Percentiles rank a stretch among this genome's conserved stretches.
These are phyloP conservation scores for Chlamydomonas sphaeroides DNA, from an alignment of 139 green algal genomes.

Conservation along the genomic window DNA sequence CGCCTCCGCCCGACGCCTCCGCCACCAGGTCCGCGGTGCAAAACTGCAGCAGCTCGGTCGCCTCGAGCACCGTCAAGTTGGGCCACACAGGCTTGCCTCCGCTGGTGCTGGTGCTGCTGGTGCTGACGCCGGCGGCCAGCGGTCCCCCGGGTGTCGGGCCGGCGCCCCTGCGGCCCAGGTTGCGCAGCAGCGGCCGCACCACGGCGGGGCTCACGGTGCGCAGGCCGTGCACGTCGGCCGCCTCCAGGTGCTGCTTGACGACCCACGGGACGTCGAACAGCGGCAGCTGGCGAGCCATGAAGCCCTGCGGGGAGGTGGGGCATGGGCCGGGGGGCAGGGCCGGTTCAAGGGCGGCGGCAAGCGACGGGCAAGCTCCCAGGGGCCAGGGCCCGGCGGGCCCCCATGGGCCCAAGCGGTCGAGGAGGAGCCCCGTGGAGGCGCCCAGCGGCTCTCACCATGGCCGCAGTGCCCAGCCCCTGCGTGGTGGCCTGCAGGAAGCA, in stretches of 20 bases:
- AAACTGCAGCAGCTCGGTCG: constrained; percentile 65
- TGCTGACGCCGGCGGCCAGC: too few relatives aligned
- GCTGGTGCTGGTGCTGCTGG: not conserved
- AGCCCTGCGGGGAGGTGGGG: constrained; percentile 39
- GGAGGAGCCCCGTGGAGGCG: too few relatives aligned
- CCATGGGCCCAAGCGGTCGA: too few relatives aligned
- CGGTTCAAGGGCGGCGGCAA: too few relatives aligned
- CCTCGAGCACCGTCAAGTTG: constrained; percentile 46
- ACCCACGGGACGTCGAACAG: constrained; percentile 66
- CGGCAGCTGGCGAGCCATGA: constrained; percentile 63
- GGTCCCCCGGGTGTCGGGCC: not conserved
- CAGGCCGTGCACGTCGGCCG: constrained; percentile 54
- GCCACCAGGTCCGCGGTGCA: constrained; percentile 53
- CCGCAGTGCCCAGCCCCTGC: not conserved
- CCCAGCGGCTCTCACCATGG: too few relatives aligned
- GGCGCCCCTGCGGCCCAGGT: constrained; percentile 17
- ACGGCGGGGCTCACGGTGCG: constrained; percentile 58
- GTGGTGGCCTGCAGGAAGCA: constrained; percentile 66
- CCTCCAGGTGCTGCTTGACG: constrained; percentile 64
- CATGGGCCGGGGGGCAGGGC: too few relatives aligned
- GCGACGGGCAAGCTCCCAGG: too few relatives aligned
- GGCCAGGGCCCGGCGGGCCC: too few relatives aligned
- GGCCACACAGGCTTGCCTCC: not conserved
- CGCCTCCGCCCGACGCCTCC: not conserved
- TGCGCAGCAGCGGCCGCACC: constrained; percentile 61